Base-by-base conservation (phyloP, 2,329 filamentous ascomycete genomes). In the Conoideocrella luteorostrata region DNA sequence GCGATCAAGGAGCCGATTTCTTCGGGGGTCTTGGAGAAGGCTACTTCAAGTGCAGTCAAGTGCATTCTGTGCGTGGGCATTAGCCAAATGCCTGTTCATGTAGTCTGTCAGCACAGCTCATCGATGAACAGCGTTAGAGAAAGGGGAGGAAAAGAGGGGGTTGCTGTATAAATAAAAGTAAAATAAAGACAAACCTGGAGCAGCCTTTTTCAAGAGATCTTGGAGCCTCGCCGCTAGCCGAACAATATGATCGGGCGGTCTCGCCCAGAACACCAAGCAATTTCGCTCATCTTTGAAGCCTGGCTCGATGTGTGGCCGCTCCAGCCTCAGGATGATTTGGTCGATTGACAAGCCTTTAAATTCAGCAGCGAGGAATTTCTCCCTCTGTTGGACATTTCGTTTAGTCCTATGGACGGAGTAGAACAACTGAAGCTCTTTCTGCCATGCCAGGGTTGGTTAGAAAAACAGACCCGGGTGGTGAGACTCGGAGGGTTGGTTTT, bases 191-290 rank as follows among this genome's bases (percentile, higher is more conserved):
- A 61, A 69, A 93, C 88, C 77, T 28, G 88, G 86, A 12, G 83
- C 82, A 17, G 78, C 74, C 17, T 71, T 65, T 45, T 72, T 69
- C 38, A 94, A 68, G 55, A 78, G 74, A 39, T 72, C 62, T 63
- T 96, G 91, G 23, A 96, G 66, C 45, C 75, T 74, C 2, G 68
- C 64, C 3, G 91, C 79, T 46, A 97, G 66, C 17, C 74, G 66
- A 36, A 84, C 71, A 15, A 96, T 71, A 52, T 84, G 79, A 36
- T 78, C 66, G 1, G 90, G 86, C 13, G 91, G 91, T 6, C 90
- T 75, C 4, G 86, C 88, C 88, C 89, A 96, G 58, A 96, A 82
- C 1, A 89, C 86, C 10, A 96, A 71, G 59, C 90, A 94, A 56
- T 95, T 75, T 32, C 91, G 74, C 33, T 79, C 77, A 59, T 97